Conservation (phyloP, 2,329 filamentous ascomycete species). For the Fusarium proliferatum region DNA sequence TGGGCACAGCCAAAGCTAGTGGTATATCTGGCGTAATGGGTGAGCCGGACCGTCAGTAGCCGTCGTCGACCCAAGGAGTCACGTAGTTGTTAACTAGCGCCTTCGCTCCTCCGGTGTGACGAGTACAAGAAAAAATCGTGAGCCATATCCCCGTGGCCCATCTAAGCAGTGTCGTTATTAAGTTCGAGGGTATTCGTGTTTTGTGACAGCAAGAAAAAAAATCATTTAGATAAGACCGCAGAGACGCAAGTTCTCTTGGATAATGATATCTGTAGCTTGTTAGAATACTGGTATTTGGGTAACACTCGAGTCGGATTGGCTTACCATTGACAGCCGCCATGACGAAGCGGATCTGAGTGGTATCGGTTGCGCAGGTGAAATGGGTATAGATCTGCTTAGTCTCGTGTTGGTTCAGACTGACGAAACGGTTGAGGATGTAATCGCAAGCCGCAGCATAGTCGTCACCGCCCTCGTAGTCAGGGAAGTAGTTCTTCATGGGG, state of each 20-base stretch:
- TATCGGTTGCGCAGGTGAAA: constrained; percentile 98
- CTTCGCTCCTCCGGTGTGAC: constrained; percentile 45
- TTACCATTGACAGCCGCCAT: constrained; percentile 99
- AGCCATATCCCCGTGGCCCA: constrained; percentile 54
- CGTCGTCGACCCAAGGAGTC: constrained; percentile 28
- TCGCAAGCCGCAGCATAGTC: constrained; percentile 97
- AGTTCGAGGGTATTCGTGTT: constrained; percentile 58
- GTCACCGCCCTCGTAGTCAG: constrained; percentile 92
- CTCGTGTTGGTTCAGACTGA: constrained; percentile 98
- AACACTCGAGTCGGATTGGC: constrained; percentile 44
- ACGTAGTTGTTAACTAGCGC: constrained; percentile 34
- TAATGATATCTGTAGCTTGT: constrained; percentile 88
- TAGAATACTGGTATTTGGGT: constrained; percentile 48
- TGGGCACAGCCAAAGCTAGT: constrained; percentile 43
- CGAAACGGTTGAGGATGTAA: constrained; percentile 98
- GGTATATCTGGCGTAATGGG: constrained; percentile 37
- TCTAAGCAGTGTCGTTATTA: constrained; percentile 53
- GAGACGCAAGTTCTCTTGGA: constrained; percentile 97
- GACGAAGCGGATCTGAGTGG: constrained; percentile 98
- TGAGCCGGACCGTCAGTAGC: constrained; percentile 31
- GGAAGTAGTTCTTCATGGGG: constrained; percentile 90
- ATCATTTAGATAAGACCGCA: constrained; percentile 90
- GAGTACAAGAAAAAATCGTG: constrained; percentile 52
- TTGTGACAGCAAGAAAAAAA: constrained; percentile 51
- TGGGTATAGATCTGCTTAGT: constrained; percentile 99